Conservation (phyloP, 768 basidiomycete species). For the Peribolospora kevripleyi region DNA sequence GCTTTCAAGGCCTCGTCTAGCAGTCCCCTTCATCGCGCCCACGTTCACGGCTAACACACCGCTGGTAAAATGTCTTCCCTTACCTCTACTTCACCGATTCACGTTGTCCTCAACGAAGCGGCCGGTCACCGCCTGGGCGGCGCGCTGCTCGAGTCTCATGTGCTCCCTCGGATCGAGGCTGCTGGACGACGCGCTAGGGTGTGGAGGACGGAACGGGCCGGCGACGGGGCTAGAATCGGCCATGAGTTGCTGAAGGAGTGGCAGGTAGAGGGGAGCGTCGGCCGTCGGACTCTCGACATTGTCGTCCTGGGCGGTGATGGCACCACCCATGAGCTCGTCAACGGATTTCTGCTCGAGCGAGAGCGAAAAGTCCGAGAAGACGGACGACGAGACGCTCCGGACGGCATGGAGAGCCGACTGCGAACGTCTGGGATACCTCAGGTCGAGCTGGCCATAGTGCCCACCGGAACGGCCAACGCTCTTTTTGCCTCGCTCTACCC, state of each 20-base stretch:
- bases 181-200: not conserved
- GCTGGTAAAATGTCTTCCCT: too few relatives aligned
- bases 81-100: too few relatives aligned
- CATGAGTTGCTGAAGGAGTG: not conserved
- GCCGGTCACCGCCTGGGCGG: too few relatives aligned
- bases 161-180: too few relatives aligned
- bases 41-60: too few relatives aligned
- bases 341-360: slow-evolving; percentile 24
- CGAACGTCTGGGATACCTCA: not conserved
- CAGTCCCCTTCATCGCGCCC: too few relatives aligned
- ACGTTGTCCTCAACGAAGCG: too few relatives aligned
- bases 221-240: slow-evolving; percentile 14
- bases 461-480: slow-evolving; percentile 82
- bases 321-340: slow-evolving; percentile 70
- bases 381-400: too few relatives aligned
- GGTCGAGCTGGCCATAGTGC: slow-evolving; percentile 16
- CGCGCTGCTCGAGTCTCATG: too few relatives aligned
- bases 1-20: too few relatives aligned
- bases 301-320: slow-evolving; percentile 52
- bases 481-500: slow-evolving; percentile 57
- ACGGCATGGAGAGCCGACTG: not conserved
- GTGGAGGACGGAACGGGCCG: not conserved
- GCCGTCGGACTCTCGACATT: not conserved
- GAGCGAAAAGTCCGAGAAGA: not conserved
- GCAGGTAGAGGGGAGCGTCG: not conserved